Evolutionary conservation across 148 eudicot species (phyloP).

Genomic region (Camellia japonica): DNA sequence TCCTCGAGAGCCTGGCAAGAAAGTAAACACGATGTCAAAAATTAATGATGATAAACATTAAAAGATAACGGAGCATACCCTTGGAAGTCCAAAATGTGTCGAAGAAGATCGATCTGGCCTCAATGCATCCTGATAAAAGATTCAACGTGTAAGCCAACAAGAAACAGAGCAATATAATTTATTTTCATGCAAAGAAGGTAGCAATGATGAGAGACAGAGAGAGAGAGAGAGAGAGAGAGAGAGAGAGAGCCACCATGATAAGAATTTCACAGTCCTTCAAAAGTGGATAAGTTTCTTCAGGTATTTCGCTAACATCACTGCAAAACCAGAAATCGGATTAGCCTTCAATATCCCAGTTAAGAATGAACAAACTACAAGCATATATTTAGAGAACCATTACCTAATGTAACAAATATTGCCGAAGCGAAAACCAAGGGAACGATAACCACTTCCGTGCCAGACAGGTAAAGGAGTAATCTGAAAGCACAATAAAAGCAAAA

Average conservation of each 20-base stretch:
- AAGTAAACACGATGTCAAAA: neutral
- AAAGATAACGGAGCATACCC: slow-evolving; percentile 35
- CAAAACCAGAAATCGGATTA: slow-evolving; percentile 19
- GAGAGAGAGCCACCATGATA: slow-evolving; percentile 50
- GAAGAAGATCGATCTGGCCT: slow-evolving; percentile 92
- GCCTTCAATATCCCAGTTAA: neutral
- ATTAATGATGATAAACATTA: neutral
- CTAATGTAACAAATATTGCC: slow-evolving; percentile 94
- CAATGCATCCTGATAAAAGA: slow-evolving; percentile 67
- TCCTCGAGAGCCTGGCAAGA: slow-evolving; percentile 76
- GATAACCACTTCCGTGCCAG: slow-evolving; percentile 92
- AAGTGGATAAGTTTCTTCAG: slow-evolving; percentile 91
- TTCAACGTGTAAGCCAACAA: slow-evolving; percentile 10
- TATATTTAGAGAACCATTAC: slow-evolving; percentile 28
- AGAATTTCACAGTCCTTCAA: slow-evolving; percentile 83
- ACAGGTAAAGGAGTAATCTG: slow-evolving; percentile 97
- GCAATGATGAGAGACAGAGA: neutral
- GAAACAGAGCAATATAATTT: neutral
- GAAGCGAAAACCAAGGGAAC: slow-evolving; percentile 88
- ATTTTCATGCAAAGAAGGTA: neutral
- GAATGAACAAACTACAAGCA: neutral
- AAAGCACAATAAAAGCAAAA: slow-evolving; percentile 13
- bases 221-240: slow-evolving; percentile 16
- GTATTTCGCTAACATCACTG: slow-evolving; percentile 98
- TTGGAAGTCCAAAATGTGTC: slow-evolving; percentile 99